These are phyloP conservation scores for Aspergillus ibericus DNA, from an alignment of 2,329 filamentous ascomycete genomes.

Conservation along the genomic window DNA sequence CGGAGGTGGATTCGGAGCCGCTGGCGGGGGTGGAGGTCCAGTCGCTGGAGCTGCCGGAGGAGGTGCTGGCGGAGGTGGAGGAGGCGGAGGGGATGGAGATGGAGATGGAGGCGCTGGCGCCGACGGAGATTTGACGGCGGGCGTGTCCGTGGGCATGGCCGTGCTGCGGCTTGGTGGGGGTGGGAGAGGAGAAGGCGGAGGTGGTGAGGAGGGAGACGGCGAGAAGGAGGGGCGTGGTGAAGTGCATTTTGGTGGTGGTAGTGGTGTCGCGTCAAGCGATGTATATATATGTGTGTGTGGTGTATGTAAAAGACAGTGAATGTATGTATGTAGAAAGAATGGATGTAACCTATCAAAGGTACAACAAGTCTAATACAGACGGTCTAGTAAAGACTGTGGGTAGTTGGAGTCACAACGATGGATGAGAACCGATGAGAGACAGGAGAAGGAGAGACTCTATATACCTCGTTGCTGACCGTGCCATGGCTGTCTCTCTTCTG, in stretches of 20 bases:
- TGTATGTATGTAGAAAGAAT: not conserved
- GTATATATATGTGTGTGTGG: no score
- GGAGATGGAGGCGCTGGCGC: not conserved
- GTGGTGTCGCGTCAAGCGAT: constrained; percentile 12
- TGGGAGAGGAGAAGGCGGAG: constrained; percentile 17
- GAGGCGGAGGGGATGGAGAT: constrained; percentile 5
- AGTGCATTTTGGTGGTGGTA: constrained; percentile 21
- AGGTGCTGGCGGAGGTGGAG: constrained; percentile 8
- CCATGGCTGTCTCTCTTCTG: not conserved
- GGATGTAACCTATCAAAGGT: not conserved
- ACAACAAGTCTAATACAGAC: not conserved
- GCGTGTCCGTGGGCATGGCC: constrained; percentile 20
- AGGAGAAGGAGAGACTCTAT: not conserved
- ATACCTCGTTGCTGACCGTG: not conserved
- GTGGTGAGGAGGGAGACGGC: constrained; percentile 31
- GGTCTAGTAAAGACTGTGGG: not conserved
- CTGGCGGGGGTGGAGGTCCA: constrained; percentile 25
- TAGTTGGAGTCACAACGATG: not conserved
- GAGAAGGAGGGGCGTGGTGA: constrained; percentile 32
- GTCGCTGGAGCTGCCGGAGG: constrained; percentile 1
- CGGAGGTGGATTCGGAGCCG: constrained; percentile 28
- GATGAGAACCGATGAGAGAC: not conserved
- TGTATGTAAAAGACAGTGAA: not conserved
- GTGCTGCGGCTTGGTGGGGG: constrained; percentile 14
- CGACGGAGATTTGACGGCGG: constrained; percentile 16